Conservation (phyloP, 345 rosid genomes). For the Brassica carinata region DNA sequence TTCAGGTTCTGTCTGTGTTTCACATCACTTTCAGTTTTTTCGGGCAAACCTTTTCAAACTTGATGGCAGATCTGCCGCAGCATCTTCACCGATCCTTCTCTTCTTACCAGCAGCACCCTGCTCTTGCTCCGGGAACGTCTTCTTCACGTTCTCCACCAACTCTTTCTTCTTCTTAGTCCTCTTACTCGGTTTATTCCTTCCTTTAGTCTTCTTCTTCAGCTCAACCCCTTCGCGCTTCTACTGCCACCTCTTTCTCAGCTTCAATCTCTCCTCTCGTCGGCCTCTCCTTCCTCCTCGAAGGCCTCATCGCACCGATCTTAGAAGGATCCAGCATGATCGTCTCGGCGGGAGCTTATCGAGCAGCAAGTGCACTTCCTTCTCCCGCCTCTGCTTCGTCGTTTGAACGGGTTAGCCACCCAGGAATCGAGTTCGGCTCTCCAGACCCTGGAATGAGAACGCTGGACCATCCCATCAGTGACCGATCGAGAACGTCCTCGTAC, state of each 20-base stretch:
- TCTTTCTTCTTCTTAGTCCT: constrained; percentile 65
- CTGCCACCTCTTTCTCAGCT: constrained; percentile 69
- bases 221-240: constrained; percentile 51
- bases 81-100: constrained; percentile 53
- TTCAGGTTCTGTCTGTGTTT: not conserved
- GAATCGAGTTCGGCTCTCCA: constrained; percentile 93
- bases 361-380: constrained; percentile 80
- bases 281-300: constrained; percentile 60
- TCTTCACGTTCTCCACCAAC: constrained; percentile 52
- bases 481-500: constrained; percentile 81
- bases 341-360: constrained; percentile 94
- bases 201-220: constrained; percentile 80
- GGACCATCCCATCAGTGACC: constrained; percentile 96
- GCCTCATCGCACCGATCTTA: constrained; percentile 73
- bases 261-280: constrained; percentile 56
- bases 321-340: constrained; percentile 90
- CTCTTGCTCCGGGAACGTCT: constrained; percentile 68
- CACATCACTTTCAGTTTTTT: constrained; percentile 16
- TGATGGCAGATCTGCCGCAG: constrained; percentile 51
- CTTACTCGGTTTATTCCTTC: constrained; percentile 81
- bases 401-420: constrained; percentile 92
- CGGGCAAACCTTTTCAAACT: constrained; percentile 33
- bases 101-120: constrained; percentile 52
- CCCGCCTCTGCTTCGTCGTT: constrained; percentile 80
- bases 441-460: constrained; percentile 87